Percentiles rank a stretch among this genome's conserved stretches.
Evolutionary conservation across 192 early-diverging fungal genomes (phyloP).

Genomic region (Coemansia sp.): DNA sequence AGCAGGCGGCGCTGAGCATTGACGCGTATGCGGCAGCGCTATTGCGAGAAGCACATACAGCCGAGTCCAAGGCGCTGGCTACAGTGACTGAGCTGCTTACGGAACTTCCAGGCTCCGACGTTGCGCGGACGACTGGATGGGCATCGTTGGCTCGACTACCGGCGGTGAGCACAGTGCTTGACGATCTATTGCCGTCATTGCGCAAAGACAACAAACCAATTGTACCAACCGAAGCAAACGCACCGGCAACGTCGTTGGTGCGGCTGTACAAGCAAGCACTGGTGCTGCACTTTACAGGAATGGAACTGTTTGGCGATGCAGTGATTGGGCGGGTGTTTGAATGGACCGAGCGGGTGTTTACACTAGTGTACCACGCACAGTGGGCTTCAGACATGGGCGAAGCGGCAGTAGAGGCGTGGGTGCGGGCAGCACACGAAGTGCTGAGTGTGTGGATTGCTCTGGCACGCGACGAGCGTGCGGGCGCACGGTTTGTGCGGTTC

Average conservation of each 20-base stretch:
- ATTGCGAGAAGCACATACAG: background rate
- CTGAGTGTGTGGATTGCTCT: conserved; percentile 32
- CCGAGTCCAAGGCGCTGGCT: background rate
- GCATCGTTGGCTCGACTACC: conserved; percentile 16
- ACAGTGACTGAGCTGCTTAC: conserved; percentile 20
- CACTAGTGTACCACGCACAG: conserved; percentile 17
- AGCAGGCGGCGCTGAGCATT: conserved; percentile 23
- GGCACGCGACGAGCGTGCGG: conserved; percentile 18
- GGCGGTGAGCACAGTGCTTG: conserved; percentile 6
- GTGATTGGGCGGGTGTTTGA: conserved; percentile 13
- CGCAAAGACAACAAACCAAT: background rate
- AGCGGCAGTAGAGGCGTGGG: background rate
- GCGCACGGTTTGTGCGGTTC: conserved; percentile 36
- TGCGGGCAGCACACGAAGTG: conserved; percentile 22
- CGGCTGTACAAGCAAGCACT: conserved; percentile 27
- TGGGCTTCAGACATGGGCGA: background rate
- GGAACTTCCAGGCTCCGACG: conserved; percentile 20
- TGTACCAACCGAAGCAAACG: background rate
- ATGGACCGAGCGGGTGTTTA: conserved; percentile 38
- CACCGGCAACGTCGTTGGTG: conserved; percentile 10
- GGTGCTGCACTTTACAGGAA: conserved; percentile 17
- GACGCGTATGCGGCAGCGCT: conserved; percentile 24
- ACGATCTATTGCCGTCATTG: conserved; percentile 1
- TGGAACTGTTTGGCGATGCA: conserved; percentile 1
- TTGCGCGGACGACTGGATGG: conserved; percentile 15